phyloP scores from a whole-genome alignment of 805 yeast genomes.

The Candida nemodendra region DNA sequence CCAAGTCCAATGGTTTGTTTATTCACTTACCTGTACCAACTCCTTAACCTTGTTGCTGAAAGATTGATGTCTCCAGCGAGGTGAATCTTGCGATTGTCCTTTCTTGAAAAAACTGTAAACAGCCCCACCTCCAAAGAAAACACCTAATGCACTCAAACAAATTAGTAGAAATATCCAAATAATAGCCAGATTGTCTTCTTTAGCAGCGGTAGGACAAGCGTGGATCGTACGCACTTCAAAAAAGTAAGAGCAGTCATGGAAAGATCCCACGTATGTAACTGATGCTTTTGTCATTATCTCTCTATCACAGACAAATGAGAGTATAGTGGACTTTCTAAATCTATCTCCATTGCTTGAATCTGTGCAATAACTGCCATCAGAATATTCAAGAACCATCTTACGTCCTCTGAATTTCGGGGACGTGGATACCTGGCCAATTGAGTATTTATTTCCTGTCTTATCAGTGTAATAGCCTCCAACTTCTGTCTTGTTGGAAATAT shows the following conservation, averaged over 20 bases:
- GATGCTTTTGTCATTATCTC: conserved; percentile 65
- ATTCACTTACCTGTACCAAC: conserved; percentile 11
- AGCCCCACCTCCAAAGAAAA: conserved; percentile 43
- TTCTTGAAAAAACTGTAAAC: conserved; percentile 34
- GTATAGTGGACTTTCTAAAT: conserved; percentile 57
- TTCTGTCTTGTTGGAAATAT: conserved; percentile 37
- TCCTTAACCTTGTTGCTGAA: conserved; percentile 3
- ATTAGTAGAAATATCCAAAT: conserved; percentile 64
- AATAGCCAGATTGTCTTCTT: conserved; percentile 61
- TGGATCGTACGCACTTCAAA: conserved; percentile 83
- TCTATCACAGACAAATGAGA: conserved; percentile 77
- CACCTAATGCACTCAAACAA: conserved; percentile 39
- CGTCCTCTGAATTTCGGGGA: conserved; percentile 69
- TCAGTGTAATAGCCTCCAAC: conserved; percentile 62
- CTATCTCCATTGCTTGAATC: conserved; percentile 46
- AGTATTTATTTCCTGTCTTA: conserved; percentile 39
- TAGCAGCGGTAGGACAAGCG: conserved; percentile 81
- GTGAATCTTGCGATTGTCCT: conserved; percentile 5
- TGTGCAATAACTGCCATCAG: conserved; percentile 61
- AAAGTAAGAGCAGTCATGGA: conserved; percentile 76
- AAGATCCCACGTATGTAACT: conserved; percentile 65
- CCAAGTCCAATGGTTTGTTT: not conserved
- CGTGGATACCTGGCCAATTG: conserved; percentile 62
- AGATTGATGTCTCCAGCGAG: conserved; percentile 7
- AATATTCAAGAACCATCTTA: conserved; percentile 67